Percentiles rank a stretch among this genome's conserved stretches.
phyloP scores from a whole-genome alignment of 345 rosid species.

The Eucalyptus virginea region DNA sequence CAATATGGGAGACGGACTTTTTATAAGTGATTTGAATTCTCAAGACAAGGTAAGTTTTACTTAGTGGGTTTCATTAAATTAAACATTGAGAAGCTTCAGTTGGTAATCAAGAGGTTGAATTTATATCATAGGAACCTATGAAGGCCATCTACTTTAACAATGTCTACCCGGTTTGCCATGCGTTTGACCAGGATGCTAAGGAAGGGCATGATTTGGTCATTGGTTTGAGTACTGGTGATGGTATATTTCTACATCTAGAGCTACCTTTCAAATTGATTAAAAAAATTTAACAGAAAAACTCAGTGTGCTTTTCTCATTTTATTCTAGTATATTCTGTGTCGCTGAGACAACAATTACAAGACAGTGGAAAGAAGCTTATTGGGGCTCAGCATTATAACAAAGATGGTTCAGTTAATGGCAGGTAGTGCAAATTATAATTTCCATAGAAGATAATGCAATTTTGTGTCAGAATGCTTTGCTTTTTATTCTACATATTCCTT shows the following conservation, averaged over 20 bases:
- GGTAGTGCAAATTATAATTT: neutral
- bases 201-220: slow-evolving; percentile 98
- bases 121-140: slow-evolving; percentile 77
- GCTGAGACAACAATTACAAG: slow-evolving; percentile 96
- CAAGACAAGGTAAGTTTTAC: slow-evolving; percentile 74
- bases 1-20: slow-evolving; percentile 91
- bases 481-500: neutral
- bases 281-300: neutral
- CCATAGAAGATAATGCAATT: neutral
- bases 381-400: slow-evolving; percentile 94
- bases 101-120: slow-evolving; percentile 1
- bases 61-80: neutral
- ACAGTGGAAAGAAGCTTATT: slow-evolving; percentile 89
- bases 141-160: slow-evolving; percentile 95
- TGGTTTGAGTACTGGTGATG: slow-evolving; percentile 94
- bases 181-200: slow-evolving; percentile 90
- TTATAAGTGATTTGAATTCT: slow-evolving; percentile 91
- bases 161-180: slow-evolving; percentile 89
- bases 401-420: slow-evolving; percentile 73
- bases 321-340: slow-evolving; percentile 93
- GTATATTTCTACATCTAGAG: slow-evolving; percentile 25
- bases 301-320: slow-evolving; percentile 7
- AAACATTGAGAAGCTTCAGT: neutral
- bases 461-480: neutral
- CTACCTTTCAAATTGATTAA: neutral